Conservation (phyloP, 148 eudicot species). For the Vaccinium vitisidaea region DNA sequence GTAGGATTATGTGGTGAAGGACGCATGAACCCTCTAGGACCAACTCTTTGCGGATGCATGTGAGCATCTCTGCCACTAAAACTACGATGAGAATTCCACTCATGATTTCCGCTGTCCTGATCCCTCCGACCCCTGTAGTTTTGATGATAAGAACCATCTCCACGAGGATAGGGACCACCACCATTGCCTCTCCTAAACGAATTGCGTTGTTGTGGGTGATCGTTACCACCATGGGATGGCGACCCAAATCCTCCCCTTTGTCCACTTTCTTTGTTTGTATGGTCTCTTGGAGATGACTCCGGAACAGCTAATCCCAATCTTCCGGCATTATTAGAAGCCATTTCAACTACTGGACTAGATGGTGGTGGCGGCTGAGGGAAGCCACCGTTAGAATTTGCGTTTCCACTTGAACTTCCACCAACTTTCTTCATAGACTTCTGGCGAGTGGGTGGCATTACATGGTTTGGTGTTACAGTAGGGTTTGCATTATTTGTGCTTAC, state of each 20-base stretch:
- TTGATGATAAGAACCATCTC: constrained; percentile 68
- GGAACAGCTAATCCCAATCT: constrained; percentile 40
- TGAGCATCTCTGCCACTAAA: constrained; percentile 60
- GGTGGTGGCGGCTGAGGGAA: constrained; percentile 42
- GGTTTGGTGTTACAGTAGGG: constrained; percentile 38
- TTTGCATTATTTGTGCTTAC: constrained; percentile 31
- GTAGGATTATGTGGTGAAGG: constrained; percentile 42
- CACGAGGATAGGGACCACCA: constrained; percentile 60
- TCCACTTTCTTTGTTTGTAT: constrained; percentile 45
- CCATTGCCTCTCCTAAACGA: constrained; percentile 58
- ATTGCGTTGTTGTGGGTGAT: constrained; percentile 53
- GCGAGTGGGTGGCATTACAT: constrained; percentile 45
- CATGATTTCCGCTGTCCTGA: constrained; percentile 67
- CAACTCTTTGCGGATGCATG: constrained; percentile 46
- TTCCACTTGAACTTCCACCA: constrained; percentile 52
- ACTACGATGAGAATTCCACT: constrained; percentile 59
- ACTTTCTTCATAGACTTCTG: constrained; percentile 64
- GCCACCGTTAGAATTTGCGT: constrained; percentile 52
- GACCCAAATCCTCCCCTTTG: constrained; percentile 43
- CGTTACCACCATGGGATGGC: constrained; percentile 45
- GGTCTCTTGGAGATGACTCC: constrained; percentile 51
- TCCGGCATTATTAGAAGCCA: constrained; percentile 30
- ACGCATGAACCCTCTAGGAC: constrained; percentile 50
- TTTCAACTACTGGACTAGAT: constrained; percentile 34
- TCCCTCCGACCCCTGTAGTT: constrained; percentile 57